phyloP scores from a whole-genome alignment of 768 basidiomycete species.

The Kwoniella heveanensis region DNA sequence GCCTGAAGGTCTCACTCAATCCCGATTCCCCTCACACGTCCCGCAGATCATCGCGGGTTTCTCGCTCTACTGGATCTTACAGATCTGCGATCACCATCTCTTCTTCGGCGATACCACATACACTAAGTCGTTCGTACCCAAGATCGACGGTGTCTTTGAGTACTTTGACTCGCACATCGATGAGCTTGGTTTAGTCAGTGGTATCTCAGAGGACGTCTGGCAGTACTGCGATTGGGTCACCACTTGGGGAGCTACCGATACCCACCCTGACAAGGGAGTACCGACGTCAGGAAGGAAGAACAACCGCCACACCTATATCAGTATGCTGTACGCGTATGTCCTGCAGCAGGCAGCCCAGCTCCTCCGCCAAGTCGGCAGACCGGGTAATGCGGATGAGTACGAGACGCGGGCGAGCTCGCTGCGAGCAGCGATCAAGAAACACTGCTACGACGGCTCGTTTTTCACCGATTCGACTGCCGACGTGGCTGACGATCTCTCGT shows the following conservation, averaged over 20 bases:
- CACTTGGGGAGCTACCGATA: slow-evolving; percentile 24
- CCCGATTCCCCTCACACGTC: slow-evolving; percentile 37
- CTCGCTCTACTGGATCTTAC: slow-evolving; percentile 36
- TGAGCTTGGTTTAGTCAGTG: slow-evolving; percentile 30
- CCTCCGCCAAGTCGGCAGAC: slow-evolving; percentile 22
- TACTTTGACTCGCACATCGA: slow-evolving; percentile 38
- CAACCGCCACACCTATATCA: slow-evolving; percentile 26
- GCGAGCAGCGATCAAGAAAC: slow-evolving; percentile 20
- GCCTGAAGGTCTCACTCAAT: slow-evolving; percentile 33
- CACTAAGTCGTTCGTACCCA: slow-evolving; percentile 24
- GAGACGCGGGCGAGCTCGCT: slow-evolving; percentile 7
- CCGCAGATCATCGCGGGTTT: slow-evolving; percentile 42
- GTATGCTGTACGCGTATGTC: slow-evolving; percentile 28
- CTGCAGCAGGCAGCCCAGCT: slow-evolving; percentile 16
- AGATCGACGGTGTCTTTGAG: slow-evolving; percentile 33
- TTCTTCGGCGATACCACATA: slow-evolving; percentile 31
- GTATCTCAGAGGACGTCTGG: slow-evolving; percentile 31
- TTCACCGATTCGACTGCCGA: slow-evolving; percentile 26
- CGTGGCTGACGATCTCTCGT: slow-evolving; percentile 9
- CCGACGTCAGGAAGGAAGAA: slow-evolving; percentile 25
- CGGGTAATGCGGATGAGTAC: slow-evolving; percentile 23
- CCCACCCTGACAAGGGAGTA: slow-evolving; percentile 34
- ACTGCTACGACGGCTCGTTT: slow-evolving; percentile 27
- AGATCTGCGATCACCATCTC: slow-evolving; percentile 33
- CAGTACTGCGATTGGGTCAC: slow-evolving; percentile 42